Evolutionary conservation across 202 grass and related monocot genomes (phyloP).

Genomic region (Saccharum hybrid): DNA sequence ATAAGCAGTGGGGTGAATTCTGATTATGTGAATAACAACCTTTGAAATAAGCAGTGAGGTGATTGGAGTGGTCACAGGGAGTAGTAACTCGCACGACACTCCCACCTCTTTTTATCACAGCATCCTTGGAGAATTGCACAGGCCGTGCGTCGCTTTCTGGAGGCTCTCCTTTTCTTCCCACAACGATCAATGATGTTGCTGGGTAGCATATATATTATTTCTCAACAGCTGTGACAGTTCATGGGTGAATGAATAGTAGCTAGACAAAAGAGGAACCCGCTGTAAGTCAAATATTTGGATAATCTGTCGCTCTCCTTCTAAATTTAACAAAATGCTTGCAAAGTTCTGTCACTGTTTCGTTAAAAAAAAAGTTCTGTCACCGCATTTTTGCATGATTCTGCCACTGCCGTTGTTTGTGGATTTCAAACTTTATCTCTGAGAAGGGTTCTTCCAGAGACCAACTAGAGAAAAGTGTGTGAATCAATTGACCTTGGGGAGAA

Average conservation of each 20-base stretch:
- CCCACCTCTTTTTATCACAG: constrained; percentile 9
- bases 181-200: constrained; percentile 22
- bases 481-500: constrained; percentile 36
- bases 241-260: background rate
- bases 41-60: constrained; percentile 19
- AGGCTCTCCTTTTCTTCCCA: background rate
- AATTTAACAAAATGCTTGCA: background rate
- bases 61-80: constrained; percentile 28
- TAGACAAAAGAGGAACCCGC: background rate
- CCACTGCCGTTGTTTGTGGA: constrained; percentile 1
- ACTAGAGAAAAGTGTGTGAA: constrained; percentile 31
- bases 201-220: constrained; percentile 8
- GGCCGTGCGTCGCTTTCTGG: background rate
- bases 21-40: constrained; percentile 29
- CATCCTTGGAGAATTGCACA: constrained; percentile 7
- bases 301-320: background rate
- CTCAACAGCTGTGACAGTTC: background rate
- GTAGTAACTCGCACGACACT: constrained; percentile 42
- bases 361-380: background rate
- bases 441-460: constrained; percentile 1
- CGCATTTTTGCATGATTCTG: constrained; percentile 20
- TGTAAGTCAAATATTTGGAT: background rate
- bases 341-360: background rate
- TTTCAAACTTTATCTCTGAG: constrained; percentile 15
- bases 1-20: constrained; percentile 27